Conservation (phyloP, 441 rosid genomes). For the Corymbia citriodora region DNA sequence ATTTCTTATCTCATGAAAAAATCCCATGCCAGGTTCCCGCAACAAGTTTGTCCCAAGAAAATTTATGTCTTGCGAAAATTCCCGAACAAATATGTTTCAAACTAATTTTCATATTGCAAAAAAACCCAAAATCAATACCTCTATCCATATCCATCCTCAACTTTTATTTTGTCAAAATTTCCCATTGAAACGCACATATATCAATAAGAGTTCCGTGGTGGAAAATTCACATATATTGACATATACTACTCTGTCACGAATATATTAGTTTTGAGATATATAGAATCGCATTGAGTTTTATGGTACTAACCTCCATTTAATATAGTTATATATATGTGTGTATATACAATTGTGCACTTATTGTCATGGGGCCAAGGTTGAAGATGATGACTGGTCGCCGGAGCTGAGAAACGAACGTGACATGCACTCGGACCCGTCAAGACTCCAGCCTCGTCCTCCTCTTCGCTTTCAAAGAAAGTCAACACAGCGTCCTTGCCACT, state of each 20-base stretch:
- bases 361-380: neutral
- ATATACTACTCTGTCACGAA: fast-evolving
- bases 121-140: neutral
- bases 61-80: no score
- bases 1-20: neutral
- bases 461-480: neutral
- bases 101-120: neutral
- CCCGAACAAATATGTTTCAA: neutral
- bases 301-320: neutral
- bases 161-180: neutral
- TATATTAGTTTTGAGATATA: neutral
- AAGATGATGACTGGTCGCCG: neutral
- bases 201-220: neutral
- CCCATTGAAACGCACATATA: neutral
- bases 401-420: neutral
- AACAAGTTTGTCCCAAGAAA: no score
- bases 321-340: no score
- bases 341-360: neutral
- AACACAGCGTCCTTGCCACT: neutral
- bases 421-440: neutral
- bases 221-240: fast-evolving
- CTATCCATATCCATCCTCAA: neutral
- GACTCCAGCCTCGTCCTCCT: neutral
- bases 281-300: fast-evolving
- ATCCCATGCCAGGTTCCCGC: neutral